phyloP scores from a whole-genome alignment of 257 asterid genomes.

The Solanum chilense region DNA sequence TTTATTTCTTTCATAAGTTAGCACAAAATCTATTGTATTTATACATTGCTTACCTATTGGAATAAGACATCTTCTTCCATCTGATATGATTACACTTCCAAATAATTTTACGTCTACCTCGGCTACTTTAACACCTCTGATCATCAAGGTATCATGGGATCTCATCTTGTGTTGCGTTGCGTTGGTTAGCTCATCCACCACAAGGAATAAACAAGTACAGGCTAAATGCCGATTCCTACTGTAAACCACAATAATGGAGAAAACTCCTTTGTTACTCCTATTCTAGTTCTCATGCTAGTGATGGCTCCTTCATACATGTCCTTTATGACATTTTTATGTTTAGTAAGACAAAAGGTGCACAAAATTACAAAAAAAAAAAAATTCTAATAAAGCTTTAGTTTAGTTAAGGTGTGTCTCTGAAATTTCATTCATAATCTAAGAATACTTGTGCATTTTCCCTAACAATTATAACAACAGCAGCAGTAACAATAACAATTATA shows the following conservation, averaged over 20 bases:
- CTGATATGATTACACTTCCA: neutral
- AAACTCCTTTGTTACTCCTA: neutral
- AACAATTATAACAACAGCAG: neutral
- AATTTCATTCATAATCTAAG: no score
- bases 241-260: neutral
- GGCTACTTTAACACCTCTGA: neutral
- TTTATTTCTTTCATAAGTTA: no score
- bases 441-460: no score
- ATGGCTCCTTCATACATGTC: neutral
- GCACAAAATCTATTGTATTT: no score
- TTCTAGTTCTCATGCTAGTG: neutral
- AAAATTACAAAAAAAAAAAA: no score
- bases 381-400: no score
- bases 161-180: neutral
- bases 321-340: neutral
- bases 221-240: neutral
- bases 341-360: neutral
- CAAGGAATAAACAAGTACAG: neutral
- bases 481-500: neutral
- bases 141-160: neutral
- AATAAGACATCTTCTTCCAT: no score
- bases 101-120: neutral
- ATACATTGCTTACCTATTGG: no score
- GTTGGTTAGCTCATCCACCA: neutral
- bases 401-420: no score